These are phyloP conservation scores for Pugionium dolabratum DNA, from an alignment of 345 rosid genomes.

Conservation along the genomic window DNA sequence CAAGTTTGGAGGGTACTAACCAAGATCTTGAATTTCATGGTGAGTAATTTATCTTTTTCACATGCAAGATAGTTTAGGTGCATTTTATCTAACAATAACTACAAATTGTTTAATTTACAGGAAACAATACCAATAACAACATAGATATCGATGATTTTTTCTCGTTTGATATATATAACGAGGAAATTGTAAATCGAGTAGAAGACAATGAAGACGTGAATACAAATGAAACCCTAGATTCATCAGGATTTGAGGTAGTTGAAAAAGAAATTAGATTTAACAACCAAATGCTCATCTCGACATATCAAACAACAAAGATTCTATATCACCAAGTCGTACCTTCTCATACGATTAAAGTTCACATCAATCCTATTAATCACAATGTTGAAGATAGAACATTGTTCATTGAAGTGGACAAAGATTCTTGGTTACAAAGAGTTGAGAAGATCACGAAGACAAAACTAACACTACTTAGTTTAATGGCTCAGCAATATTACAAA, in stretches of 20 bases:
- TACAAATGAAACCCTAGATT: constrained; percentile 44
- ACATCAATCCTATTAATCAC: constrained; percentile 47
- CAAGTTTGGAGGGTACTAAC: constrained; percentile 45
- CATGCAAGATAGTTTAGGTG: not conserved
- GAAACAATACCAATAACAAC: constrained; percentile 32
- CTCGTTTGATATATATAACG: constrained; percentile 61
- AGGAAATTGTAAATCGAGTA: constrained; percentile 33
- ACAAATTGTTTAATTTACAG: constrained; percentile 35
- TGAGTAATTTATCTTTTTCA: constrained; percentile 28
- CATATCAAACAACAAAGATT: constrained; percentile 72
- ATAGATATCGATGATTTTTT: constrained; percentile 54
- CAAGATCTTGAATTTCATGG: constrained; percentile 53
- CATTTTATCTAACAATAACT: not conserved
- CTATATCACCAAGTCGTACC: constrained; percentile 82
- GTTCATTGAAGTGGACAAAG: constrained; percentile 32
- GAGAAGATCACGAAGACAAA: constrained; percentile 35
- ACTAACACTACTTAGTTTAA: constrained; percentile 25
- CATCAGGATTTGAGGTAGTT: constrained; percentile 66
- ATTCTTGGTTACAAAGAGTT: constrained; percentile 38
- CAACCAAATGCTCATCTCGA: constrained; percentile 72
- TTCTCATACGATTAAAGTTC: constrained; percentile 73
- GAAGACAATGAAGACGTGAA: constrained; percentile 41
- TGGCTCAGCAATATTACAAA: constrained; percentile 39
- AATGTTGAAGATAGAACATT: constrained; percentile 36
- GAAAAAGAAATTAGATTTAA: constrained; percentile 64